Percentiles rank a stretch among this genome's conserved stretches.
Evolutionary conservation across 1,284 basidiomycete species (phyloP).

Genomic region (Pascua guehoae): DNA sequence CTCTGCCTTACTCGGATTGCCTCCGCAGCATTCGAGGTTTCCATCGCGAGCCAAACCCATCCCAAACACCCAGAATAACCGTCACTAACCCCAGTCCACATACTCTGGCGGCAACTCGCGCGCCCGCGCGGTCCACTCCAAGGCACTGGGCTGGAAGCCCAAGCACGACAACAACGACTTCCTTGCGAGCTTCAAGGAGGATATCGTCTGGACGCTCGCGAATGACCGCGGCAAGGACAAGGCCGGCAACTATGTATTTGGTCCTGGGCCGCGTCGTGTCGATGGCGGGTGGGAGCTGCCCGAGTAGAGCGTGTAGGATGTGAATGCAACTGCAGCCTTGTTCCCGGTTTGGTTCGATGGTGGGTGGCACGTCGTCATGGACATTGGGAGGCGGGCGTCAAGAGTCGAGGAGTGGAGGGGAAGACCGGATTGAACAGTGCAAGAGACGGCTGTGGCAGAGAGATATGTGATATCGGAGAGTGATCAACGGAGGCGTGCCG

Average conservation of each 20-base stretch:
- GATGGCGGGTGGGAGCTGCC: conserved; percentile 9
- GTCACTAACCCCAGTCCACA: conserved; percentile 14
- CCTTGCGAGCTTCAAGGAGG: conserved; percentile 18
- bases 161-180: conserved; percentile 31
- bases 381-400: too few relatives aligned
- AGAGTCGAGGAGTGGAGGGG: too few relatives aligned
- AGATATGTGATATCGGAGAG: too few relatives aligned
- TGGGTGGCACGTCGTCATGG: too few relatives aligned
- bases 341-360: background rate
- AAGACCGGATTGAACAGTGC: too few relatives aligned
- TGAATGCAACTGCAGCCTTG: background rate
- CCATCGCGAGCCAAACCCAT: too few relatives aligned
- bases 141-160: conserved; percentile 54
- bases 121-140: conserved; percentile 54
- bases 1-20: too few relatives aligned
- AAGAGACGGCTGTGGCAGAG: too few relatives aligned
- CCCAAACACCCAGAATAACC: too few relatives aligned
- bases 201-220: conserved; percentile 8
- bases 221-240: conserved; percentile 5
- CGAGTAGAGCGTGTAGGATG: background rate
- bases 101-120: conserved; percentile 59
- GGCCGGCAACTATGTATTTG: conserved; percentile 7
- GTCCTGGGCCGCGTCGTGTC: background rate
- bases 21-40: too few relatives aligned
- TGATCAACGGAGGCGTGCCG: too few relatives aligned